These are phyloP conservation scores for Elongisporangium undulatum DNA, from an alignment of 352 stramenopile species.

Conservation along the genomic window DNA sequence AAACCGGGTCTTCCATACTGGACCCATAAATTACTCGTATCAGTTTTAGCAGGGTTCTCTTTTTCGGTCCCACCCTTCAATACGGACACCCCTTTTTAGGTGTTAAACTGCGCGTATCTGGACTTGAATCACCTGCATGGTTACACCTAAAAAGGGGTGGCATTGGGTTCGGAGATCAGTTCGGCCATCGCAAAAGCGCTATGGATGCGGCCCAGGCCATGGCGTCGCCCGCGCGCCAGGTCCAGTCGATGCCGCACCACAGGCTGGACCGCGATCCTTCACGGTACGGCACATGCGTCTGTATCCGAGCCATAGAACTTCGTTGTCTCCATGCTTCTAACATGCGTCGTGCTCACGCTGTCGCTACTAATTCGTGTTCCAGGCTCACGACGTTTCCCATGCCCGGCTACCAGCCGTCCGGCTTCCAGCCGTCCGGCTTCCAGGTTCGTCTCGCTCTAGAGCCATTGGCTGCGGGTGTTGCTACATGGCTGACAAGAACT, in stretches of 20 bases:
- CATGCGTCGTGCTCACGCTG: background rate
- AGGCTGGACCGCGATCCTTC: conserved; percentile 48
- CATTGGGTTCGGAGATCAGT: background rate
- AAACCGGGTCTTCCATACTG: background rate
- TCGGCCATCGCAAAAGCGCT: background rate
- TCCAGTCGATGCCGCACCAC: conserved; percentile 40
- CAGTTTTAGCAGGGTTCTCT: background rate
- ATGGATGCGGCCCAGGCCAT: conserved; percentile 4
- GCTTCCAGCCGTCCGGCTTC: no score
- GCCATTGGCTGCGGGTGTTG: background rate
- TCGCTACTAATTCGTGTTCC: background rate
- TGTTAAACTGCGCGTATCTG: background rate
- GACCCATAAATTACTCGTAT: background rate
- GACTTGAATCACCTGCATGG: background rate
- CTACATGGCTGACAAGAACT: conserved; percentile 1
- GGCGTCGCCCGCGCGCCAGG: conserved; percentile 21
- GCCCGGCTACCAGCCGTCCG: conserved; percentile 46
- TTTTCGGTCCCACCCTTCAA: background rate
- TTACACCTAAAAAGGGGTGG: background rate
- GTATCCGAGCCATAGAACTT: background rate
- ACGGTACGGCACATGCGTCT: conserved; percentile 13
- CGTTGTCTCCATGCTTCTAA: background rate
- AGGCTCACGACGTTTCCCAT: conserved; percentile 71
- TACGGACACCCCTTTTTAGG: background rate
- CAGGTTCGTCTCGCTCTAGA: conserved; percentile 10